These are phyloP conservation scores for Magnolia sinica DNA, from an alignment of 164 flowering plant genomes.

Conservation along the genomic window DNA sequence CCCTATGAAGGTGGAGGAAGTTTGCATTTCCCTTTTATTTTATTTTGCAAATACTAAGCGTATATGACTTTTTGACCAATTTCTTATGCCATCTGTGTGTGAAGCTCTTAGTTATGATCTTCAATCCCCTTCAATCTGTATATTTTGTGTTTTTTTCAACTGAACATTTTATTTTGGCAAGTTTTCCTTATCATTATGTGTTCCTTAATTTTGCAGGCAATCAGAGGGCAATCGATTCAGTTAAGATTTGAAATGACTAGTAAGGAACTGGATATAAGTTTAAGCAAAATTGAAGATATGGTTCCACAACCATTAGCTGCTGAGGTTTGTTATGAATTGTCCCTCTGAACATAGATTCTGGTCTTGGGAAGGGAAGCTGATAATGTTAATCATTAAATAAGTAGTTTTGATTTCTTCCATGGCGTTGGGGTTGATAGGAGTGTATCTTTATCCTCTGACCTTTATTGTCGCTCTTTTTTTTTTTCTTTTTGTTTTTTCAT, in stretches of 20 bases:
- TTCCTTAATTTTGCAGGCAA: constrained; percentile 43
- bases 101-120: too few species aligned
- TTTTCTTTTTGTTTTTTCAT: too few species aligned
- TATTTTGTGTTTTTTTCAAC: too few species aligned
- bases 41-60: too few species aligned
- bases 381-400: neutral
- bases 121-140: too few species aligned
- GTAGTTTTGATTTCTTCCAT: neutral
- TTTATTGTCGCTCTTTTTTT: neutral
- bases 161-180: neutral
- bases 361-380: neutral
- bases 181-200: neutral
- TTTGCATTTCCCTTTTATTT: too few species aligned
- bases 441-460: neutral
- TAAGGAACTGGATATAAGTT: constrained; percentile 44
- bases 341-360: neutral
- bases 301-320: constrained; percentile 62
- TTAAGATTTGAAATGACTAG: constrained; percentile 51
- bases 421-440: neutral
- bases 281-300: constrained; percentile 52
- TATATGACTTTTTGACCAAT: too few species aligned
- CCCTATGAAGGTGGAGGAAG: too few species aligned
- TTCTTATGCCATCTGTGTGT: too few species aligned
- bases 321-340: constrained; percentile 45
- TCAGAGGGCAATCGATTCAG: constrained; percentile 51